phyloP scores from a whole-genome alignment of 2,329 filamentous ascomycete species.

The Cadophora gregata region DNA sequence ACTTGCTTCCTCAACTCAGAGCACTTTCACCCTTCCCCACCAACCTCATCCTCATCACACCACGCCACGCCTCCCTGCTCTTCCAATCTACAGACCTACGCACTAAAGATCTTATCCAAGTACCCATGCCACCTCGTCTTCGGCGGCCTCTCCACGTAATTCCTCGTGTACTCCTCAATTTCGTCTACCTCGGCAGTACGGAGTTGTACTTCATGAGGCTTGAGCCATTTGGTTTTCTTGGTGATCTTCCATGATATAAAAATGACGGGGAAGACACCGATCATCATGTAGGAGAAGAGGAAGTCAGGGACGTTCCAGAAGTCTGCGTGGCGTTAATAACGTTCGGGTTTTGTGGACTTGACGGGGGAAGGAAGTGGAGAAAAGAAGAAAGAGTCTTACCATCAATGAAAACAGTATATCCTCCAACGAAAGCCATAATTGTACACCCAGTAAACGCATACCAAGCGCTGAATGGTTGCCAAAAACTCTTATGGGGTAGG shows the following conservation, averaged over 20 bases:
- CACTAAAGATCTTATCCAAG: slow-evolving; percentile 37
- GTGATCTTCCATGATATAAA: slow-evolving; percentile 66
- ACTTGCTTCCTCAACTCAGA: background rate
- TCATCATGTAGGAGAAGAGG: slow-evolving; percentile 64
- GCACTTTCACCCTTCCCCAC: background rate
- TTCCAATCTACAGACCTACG: background rate
- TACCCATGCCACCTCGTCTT: slow-evolving; percentile 37
- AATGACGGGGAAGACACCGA: slow-evolving; percentile 63
- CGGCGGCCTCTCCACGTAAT: slow-evolving; percentile 50
- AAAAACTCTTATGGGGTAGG: slow-evolving; percentile 56
- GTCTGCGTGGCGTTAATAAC: background rate
- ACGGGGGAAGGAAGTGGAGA: background rate
- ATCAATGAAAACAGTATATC: slow-evolving; percentile 66
- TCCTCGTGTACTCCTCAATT: slow-evolving; percentile 65
- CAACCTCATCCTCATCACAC: background rate
- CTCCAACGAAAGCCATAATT: slow-evolving; percentile 65
- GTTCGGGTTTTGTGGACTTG: too few species aligned
- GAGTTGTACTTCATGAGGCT: slow-evolving; percentile 60
- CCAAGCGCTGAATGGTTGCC: slow-evolving; percentile 65
- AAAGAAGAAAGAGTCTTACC: slow-evolving; percentile 28
- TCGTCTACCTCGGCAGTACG: slow-evolving; percentile 58
- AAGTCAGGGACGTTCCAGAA: slow-evolving; percentile 65
- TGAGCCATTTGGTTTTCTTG: slow-evolving; percentile 60
- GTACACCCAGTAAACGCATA: slow-evolving; percentile 57
- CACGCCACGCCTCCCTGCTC: background rate